Conservation (phyloP, 768 basidiomycete species). For the Gautieria morchelliformis region DNA sequence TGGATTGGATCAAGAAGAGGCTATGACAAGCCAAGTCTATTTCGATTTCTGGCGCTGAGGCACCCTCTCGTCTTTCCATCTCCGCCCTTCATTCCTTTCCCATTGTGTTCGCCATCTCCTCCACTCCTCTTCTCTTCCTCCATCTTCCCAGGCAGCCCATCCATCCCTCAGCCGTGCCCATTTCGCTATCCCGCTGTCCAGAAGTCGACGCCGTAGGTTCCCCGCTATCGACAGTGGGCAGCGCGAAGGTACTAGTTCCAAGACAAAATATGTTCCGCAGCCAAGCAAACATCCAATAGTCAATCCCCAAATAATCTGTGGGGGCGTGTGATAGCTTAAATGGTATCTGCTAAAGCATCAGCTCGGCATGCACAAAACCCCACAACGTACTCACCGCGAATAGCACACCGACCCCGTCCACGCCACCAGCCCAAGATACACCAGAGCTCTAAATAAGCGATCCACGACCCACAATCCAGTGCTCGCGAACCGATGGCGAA, state of each 20-base stretch:
- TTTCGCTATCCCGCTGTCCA: conserved; percentile 44
- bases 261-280: conserved; percentile 38
- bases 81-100: not conserved
- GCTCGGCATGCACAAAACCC: not conserved
- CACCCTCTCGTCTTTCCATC: not conserved
- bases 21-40: not conserved
- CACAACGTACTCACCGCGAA: conserved; percentile 46
- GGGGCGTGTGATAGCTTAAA: conserved; percentile 63
- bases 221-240: conserved; percentile 49
- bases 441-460: conserved; percentile 30
- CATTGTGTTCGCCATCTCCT: conserved; percentile 35
- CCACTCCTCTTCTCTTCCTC: conserved; percentile 71
- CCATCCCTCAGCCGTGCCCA: conserved; percentile 75
- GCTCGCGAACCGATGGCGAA: conserved; percentile 53
- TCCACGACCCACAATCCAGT: conserved; percentile 47
- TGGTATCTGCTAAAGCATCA: conserved; percentile 36
- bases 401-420: conserved; percentile 68
- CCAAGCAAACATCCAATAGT: conserved; percentile 54
- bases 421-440: conserved; percentile 40
- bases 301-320: conserved; percentile 70
- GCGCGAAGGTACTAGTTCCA: conserved; percentile 48
- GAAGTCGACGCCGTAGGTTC: conserved; percentile 33
- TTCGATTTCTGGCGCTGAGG: not conserved
- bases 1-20: too few species aligned
- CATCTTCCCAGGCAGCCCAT: conserved; percentile 73